These are phyloP conservation scores for Curvularia eragrostidis DNA, from an alignment of 2,329 filamentous ascomycete genomes.

Conservation along the genomic window DNA sequence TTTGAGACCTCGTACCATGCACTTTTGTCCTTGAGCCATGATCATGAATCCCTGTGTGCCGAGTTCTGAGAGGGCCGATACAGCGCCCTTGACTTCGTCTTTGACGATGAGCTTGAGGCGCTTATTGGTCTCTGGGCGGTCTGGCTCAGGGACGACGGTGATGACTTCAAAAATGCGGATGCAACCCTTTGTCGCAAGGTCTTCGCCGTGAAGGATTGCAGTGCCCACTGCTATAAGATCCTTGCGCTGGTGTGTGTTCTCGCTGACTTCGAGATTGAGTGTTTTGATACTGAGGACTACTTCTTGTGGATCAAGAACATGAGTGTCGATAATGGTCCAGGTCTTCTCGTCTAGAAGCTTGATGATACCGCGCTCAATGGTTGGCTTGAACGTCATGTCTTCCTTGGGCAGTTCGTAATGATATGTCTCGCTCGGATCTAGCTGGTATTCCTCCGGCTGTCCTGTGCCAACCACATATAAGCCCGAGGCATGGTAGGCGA, in stretches of 20 bases:
- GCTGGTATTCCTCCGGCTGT: constrained; percentile 68
- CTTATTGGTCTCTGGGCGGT: constrained; percentile 81
- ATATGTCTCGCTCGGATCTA: constrained; percentile 84
- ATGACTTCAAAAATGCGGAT: constrained; percentile 93
- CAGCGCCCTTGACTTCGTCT: constrained; percentile 90
- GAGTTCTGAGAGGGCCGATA: constrained; percentile 84
- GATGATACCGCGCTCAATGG: constrained; percentile 72
- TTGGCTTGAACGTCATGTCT: constrained; percentile 67
- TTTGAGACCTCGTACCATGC: constrained; percentile 94
- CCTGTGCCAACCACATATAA: constrained; percentile 81
- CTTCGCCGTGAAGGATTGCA: constrained; percentile 85
- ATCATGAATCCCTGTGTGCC: constrained; percentile 88
- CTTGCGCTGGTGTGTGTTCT: constrained; percentile 84
- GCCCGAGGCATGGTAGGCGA: constrained; percentile 79
- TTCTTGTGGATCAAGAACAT: constrained; percentile 76
- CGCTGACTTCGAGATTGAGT: constrained; percentile 86
- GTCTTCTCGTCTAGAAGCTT: constrained; percentile 80
- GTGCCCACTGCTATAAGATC: constrained; percentile 86
- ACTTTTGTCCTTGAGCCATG: constrained; percentile 93
- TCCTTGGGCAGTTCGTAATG: constrained; percentile 79
- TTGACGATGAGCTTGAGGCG: constrained; percentile 85
- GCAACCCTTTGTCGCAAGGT: constrained; percentile 81
- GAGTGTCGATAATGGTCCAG: constrained; percentile 78
- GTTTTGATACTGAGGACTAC: constrained; percentile 81
- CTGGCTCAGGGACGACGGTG: constrained; percentile 87